A percentile compares a stretch with the other conserved stretches of the same genome.
These are phyloP conservation scores for Hericium erinaceus DNA, from an alignment of 768 basidiomycete species.

Conservation along the genomic window DNA sequence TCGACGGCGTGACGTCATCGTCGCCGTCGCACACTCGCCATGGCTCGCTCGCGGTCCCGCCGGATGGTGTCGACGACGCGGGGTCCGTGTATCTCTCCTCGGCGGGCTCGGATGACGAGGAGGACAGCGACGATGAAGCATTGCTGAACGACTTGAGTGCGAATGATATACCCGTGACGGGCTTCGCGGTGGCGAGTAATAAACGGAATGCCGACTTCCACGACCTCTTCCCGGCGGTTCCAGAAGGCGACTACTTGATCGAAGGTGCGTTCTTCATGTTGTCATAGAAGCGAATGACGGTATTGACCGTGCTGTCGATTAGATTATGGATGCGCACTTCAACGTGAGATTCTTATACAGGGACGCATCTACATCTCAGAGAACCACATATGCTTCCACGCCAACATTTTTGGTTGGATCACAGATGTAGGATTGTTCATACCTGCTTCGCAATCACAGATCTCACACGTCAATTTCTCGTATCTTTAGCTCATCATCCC, in stretches of 20 bases:
- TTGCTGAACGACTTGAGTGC: conserved; percentile 34
- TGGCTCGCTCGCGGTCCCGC: conserved; percentile 14
- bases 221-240: conserved; percentile 78
- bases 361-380: conserved; percentile 95
- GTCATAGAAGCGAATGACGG: neutral
- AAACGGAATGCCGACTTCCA: conserved; percentile 95
- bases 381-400: conserved; percentile 98
- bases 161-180: conserved; percentile 85
- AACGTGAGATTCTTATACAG: conserved; percentile 94
- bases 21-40: conserved; percentile 17
- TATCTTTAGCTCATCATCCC: conserved; percentile 62
- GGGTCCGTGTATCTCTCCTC: conserved; percentile 2
- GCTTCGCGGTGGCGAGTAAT: conserved; percentile 94
- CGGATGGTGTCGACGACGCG: conserved; percentile 17
- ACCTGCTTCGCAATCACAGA: neutral
- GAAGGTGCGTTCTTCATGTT: conserved; percentile 55
- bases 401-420: conserved; percentile 98
- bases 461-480: neutral
- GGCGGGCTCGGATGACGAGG: conserved; percentile 16
- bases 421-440: conserved; percentile 64
- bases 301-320: conserved; percentile 2
- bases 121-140: conserved; percentile 22
- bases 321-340: conserved; percentile 98
- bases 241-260: conserved; percentile 95
- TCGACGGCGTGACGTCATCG: conserved; percentile 9